phyloP scores from a whole-genome alignment of 2,329 filamentous ascomycete genomes.

The Stemphylium lycopersici region DNA sequence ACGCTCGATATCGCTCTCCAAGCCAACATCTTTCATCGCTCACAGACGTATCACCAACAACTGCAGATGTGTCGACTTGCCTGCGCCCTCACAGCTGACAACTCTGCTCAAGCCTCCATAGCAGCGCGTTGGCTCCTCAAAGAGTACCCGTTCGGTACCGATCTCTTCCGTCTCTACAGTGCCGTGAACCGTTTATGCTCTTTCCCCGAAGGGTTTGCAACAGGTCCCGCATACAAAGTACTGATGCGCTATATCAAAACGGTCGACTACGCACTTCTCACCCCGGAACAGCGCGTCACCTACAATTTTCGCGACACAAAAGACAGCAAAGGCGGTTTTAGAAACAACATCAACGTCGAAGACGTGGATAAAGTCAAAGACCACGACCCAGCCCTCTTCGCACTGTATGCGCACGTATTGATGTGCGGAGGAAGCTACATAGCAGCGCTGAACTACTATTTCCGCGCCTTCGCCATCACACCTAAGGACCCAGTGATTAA shows the following conservation, averaged over 20 bases:
- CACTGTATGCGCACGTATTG: constrained; percentile 89
- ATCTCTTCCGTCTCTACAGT: constrained; percentile 83
- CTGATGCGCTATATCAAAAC: constrained; percentile 89
- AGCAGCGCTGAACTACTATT: constrained; percentile 86
- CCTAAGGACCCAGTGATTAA: constrained; percentile 79
- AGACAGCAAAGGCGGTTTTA: constrained; percentile 49
- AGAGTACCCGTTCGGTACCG: constrained; percentile 77
- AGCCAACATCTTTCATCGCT: constrained; percentile 81
- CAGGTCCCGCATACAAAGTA: constrained; percentile 85
- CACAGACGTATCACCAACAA: constrained; percentile 68
- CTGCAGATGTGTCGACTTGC: constrained; percentile 82
- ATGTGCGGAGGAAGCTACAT: constrained; percentile 83
- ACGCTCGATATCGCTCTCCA: constrained; percentile 78
- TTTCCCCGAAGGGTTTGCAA: constrained; percentile 75
- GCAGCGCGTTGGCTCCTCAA: constrained; percentile 84
- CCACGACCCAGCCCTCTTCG: constrained; percentile 77
- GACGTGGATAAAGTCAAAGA: constrained; percentile 49
- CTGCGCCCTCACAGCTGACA: constrained; percentile 80
- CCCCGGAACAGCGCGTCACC: constrained; percentile 55
- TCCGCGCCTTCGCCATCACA: constrained; percentile 69
- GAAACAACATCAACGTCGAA: constrained; percentile 46
- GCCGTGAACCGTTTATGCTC: constrained; percentile 78
- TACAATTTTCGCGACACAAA: constrained; percentile 47
- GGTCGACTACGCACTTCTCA: constrained; percentile 74
- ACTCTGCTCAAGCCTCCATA: constrained; percentile 75